A percentile compares a stretch with the other conserved stretches of the same genome.
Evolutionary conservation across 345 rosid species (phyloP).

Genomic region (Ceriops decandra): DNA sequence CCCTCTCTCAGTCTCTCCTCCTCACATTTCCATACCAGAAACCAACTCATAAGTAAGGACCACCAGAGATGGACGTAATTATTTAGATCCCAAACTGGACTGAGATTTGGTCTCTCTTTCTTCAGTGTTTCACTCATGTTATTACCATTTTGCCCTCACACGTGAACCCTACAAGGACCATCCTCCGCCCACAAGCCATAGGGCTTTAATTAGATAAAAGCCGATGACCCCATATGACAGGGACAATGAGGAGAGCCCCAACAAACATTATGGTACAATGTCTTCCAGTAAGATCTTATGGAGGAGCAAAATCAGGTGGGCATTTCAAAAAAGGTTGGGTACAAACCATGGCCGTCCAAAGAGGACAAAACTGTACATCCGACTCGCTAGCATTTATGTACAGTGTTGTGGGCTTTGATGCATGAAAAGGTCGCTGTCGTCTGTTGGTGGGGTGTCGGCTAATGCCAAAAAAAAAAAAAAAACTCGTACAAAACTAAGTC

Average conservation of each 20-base stretch:
- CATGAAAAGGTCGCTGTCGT: conserved; percentile 48
- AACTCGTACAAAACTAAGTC: background rate
- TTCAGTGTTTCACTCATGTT: background rate
- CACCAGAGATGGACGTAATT: conserved; percentile 34
- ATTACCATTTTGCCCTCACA: conserved; percentile 36
- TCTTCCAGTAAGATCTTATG: background rate
- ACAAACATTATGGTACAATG: background rate
- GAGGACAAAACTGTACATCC: conserved; percentile 41
- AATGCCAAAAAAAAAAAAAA: conserved; percentile 19
- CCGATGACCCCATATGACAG: background rate
- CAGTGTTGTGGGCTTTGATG: conserved; percentile 23
- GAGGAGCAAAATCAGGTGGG: conserved; percentile 34
- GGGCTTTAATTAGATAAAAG: background rate
- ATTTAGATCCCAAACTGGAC: conserved; percentile 67
- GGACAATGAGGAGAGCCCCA: background rate
- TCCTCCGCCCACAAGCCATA: background rate
- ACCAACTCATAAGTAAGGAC: conserved; percentile 25
- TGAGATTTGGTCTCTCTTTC: conserved; percentile 40
- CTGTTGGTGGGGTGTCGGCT: conserved; percentile 47
- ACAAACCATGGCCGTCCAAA: conserved; percentile 43
- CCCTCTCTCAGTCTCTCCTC: conserved; percentile 13
- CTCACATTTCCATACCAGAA: conserved; percentile 1
- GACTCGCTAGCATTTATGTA: conserved; percentile 29
- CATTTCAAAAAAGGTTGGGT: conserved; percentile 2
- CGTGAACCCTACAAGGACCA: background rate